Evolutionary conservation across 441 rosid species (phyloP).

Genomic region (Populus hybrid): DNA sequence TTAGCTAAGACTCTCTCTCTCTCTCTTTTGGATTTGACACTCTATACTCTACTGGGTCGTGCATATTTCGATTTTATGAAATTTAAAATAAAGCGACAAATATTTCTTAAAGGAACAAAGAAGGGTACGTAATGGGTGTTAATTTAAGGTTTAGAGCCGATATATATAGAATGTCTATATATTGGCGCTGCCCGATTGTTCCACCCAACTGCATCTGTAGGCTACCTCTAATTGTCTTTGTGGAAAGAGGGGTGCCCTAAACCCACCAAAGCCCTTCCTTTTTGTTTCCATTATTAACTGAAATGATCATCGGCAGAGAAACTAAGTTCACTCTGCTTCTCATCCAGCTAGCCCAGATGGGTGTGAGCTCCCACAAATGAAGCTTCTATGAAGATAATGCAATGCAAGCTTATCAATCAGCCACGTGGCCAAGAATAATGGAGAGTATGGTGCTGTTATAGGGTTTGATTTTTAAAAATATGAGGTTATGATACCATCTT

Average conservation of each 20-base stretch:
- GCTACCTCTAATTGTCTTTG: background rate
- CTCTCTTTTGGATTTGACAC: no score
- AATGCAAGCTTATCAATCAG: slow-evolving; percentile 12
- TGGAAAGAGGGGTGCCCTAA: background rate
- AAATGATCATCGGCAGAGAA: background rate
- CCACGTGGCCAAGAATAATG: slow-evolving; percentile 25
- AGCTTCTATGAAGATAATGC: slow-evolving; percentile 21
- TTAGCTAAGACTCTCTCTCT: no score
- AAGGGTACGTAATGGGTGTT: background rate
- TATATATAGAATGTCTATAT: background rate
- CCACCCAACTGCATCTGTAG: slow-evolving; percentile 7
- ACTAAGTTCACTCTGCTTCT: background rate
- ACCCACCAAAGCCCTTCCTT: background rate
- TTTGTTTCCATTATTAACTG: background rate
- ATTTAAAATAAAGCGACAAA: no score
- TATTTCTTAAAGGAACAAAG: no score
- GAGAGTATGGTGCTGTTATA: slow-evolving; percentile 20
- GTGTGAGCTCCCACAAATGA: slow-evolving; percentile 23
- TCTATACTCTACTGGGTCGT: no score
- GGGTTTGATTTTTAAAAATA: slow-evolving; percentile 5
- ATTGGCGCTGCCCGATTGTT: slow-evolving; percentile 12
- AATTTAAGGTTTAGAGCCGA: slow-evolving; percentile 3
- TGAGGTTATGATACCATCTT: slow-evolving; percentile 32
- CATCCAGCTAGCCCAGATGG: background rate
- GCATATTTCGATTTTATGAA: no score